A percentile compares a stretch with the other conserved stretches of the same genome.
Evolutionary conservation across 805 yeast genomes (phyloP).

Genomic region (Metschnikowia lochheadii): DNA sequence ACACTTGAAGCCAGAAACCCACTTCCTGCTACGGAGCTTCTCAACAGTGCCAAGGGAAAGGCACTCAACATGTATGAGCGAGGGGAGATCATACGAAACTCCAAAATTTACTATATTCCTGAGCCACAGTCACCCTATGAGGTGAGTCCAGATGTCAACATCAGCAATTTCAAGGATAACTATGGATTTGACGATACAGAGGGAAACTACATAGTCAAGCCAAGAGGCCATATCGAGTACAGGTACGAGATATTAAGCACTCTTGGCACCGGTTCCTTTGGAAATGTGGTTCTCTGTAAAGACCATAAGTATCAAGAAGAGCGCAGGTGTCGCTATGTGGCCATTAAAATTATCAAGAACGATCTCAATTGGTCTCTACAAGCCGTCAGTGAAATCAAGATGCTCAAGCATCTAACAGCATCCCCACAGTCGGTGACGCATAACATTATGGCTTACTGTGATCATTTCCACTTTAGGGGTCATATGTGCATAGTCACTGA

Average conservation of each 20-base stretch:
- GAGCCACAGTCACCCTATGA: constrained; percentile 2
- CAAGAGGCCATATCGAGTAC: constrained; percentile 72
- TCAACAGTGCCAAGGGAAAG: constrained; percentile 2
- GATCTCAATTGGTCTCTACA: constrained; percentile 71
- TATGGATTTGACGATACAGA: constrained; percentile 70
- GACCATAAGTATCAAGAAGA: constrained; percentile 51
- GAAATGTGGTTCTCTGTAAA: constrained; percentile 63
- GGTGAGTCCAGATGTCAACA: constrained; percentile 24
- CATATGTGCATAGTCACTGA: constrained; percentile 83
- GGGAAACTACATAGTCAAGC: constrained; percentile 54
- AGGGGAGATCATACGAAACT: constrained; percentile 52
- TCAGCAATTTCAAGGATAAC: constrained; percentile 41
- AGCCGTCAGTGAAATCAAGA: constrained; percentile 71
- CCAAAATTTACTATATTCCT: constrained; percentile 51
- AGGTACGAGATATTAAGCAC: constrained; percentile 57
- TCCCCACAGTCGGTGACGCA: constrained; percentile 14
- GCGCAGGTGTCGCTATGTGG: constrained; percentile 44
- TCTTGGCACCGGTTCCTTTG: constrained; percentile 81
- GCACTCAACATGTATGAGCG: constrained; percentile 53
- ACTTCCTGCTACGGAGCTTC: constrained; percentile 5
- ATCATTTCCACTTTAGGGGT: constrained; percentile 74
- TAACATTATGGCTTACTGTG: constrained; percentile 50
- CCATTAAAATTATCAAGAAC: constrained; percentile 73
- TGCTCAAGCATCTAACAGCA: constrained; percentile 46
- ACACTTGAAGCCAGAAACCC: constrained; percentile 6